Base-by-base conservation (phyloP, 75 land plant species). In the Gnetum montanum region DNA sequence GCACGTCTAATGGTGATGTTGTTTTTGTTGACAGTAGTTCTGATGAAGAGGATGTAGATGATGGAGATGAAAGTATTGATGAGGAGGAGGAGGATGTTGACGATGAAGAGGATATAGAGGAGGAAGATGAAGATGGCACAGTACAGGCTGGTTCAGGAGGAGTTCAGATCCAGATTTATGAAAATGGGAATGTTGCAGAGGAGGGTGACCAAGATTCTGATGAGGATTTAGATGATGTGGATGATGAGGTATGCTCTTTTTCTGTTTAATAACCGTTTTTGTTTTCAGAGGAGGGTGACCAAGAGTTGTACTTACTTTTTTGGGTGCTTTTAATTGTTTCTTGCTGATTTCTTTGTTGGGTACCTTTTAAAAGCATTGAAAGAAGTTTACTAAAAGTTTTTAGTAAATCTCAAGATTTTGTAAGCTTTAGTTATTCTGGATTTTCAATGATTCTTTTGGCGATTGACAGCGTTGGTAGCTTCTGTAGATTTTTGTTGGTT, bases 201-300 rank as follows among this genome's bases (percentile, higher is more conserved):
- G 79, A 72, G 4, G 74, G 70, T 3, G 84, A n/a, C n/a, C n/a
- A n/a, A n/a, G n/a, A n/a, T n/a, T n/a, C 67, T 22, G 88, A 80
- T n/a, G 71, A 73, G 58, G 88, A 77, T 10, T 86, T 70, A 38
- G 80, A 70, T 31, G 50, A 43, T 37, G 70, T 57, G 22, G 82
- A 81, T 20, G 88, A 81, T 65, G 84, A 68, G 59, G 69, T 50
- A 55, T 27, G 48, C 25, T 34, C n/a, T 23, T 66, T 25, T 18
- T n/a, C 3, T 41, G 11, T 29, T 40, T n/a, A n/a, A n/a, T n/a
- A n/a, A n/a, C n/a, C n/a, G n/a, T n/a, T n/a, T n/a, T n/a, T n/a
- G n/a, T n/a, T n/a, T n/a, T n/a, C n/a, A n/a, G n/a, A n/a, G n/a
- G n/a, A n/a, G n/a, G n/a, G n/a, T n/a, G n/a, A n/a, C n/a, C n/a